These are phyloP conservation scores for Dendrobium officinale DNA, from an alignment of 106 monocot species.

Conservation along the genomic window DNA sequence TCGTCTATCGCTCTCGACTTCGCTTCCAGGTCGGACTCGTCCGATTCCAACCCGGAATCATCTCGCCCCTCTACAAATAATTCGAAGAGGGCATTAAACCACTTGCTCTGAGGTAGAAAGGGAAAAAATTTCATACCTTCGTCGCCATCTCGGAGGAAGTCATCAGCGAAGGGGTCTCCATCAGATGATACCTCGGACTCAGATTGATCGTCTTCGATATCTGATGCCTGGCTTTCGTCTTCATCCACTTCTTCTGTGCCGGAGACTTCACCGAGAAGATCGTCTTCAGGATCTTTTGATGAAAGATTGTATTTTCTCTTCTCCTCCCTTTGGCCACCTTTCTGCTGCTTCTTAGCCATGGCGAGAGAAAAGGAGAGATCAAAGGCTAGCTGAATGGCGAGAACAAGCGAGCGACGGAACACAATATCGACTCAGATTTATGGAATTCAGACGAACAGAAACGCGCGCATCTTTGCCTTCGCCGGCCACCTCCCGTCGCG, in stretches of 20 bases:
- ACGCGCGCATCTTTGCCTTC: too few relatives aligned
- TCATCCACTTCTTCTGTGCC: background rate
- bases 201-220: conserved; percentile 11
- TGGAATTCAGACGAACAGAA: too few relatives aligned
- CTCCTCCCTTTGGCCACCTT: conserved; percentile 12
- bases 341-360: conserved; percentile 3
- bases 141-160: conserved; percentile 59
- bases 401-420: too few relatives aligned
- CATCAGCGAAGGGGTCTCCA: conserved; percentile 63
- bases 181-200: conserved; percentile 45
- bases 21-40: conserved; percentile 59
- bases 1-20: conserved; percentile 71
- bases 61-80: conserved; percentile 20
- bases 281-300: background rate
- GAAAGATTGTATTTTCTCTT: conserved; percentile 4
- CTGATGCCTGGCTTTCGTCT: conserved; percentile 1
- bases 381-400: too few relatives aligned
- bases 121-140: conserved; percentile 18
- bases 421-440: too few relatives aligned
- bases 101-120: background rate
- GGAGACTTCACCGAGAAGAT: background rate
- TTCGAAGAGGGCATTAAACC: background rate
- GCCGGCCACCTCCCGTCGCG: too few relatives aligned
- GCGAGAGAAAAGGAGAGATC: background rate
- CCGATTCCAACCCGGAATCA: conserved; percentile 47